A percentile compares a stretch with the other conserved stretches of the same genome.
Evolutionary conservation across 192 early-diverging fungal species (phyloP).

Genomic region (Jimgerdemannia flammicorona): DNA sequence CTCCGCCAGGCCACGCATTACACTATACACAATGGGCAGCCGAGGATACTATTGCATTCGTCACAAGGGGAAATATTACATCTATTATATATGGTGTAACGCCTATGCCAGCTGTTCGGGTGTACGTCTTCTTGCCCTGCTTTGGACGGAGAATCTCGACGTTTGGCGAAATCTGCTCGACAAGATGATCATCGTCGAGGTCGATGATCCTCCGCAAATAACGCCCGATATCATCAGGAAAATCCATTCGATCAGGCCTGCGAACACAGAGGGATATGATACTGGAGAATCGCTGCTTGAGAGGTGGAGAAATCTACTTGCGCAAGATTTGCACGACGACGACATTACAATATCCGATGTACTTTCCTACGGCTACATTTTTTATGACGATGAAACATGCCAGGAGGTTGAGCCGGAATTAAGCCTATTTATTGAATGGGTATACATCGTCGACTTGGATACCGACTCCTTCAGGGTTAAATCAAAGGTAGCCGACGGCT

Average conservation of each 20-base stretch:
- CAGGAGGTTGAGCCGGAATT: neutral
- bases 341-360: neutral
- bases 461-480: neutral
- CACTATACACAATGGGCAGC: neutral
- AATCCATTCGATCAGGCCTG: neutral
- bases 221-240: neutral
- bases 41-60: neutral
- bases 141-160: neutral
- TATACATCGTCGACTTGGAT: neutral
- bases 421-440: neutral
- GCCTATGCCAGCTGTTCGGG: neutral
- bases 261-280: neutral
- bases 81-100: neutral
- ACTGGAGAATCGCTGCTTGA: neutral
- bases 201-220: neutral
- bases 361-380: neutral
- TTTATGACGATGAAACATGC: neutral
- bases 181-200: neutral
- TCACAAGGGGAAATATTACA: neutral
- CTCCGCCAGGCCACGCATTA: too few species aligned
- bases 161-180: neutral
- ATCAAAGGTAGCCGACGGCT: too few species aligned
- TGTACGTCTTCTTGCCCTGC: neutral
- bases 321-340: neutral
- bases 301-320: neutral